These are phyloP conservation scores for Pestalotiopsis sp. DNA, from an alignment of 2,329 filamentous ascomycete species.

Conservation along the genomic window DNA sequence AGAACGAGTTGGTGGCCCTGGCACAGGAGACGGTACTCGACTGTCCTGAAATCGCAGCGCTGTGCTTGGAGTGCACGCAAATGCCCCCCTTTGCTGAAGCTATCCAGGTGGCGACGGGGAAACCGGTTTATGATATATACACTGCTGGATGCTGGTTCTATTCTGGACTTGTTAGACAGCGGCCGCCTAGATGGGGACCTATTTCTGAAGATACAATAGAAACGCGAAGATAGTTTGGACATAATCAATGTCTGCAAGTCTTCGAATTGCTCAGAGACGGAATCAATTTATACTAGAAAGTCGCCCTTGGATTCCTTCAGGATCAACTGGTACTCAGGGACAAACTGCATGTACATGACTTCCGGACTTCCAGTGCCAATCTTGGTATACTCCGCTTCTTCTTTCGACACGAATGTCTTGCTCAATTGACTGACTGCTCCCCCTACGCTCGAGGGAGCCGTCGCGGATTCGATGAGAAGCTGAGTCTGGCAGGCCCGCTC, in stretches of 20 bases:
- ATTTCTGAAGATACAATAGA: neutral
- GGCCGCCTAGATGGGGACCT: conserved; percentile 15
- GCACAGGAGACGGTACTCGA: conserved; percentile 16
- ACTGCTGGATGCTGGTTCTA: conserved; percentile 37
- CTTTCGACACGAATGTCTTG: conserved; percentile 14
- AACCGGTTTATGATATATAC: conserved; percentile 36
- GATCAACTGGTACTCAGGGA: conserved; percentile 31
- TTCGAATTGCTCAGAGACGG: neutral
- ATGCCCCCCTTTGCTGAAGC: conserved; percentile 35
- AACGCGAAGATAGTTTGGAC: neutral
- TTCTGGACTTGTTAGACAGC: conserved; percentile 26
- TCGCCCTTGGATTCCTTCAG: conserved; percentile 30
- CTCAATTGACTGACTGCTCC: conserved; percentile 16
- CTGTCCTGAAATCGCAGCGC: conserved; percentile 22
- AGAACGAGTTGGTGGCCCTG: conserved; percentile 21
- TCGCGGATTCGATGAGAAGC: conserved; percentile 27
- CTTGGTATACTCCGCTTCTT: conserved; percentile 21
- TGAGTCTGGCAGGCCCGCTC: conserved; percentile 35
- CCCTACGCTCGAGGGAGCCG: neutral
- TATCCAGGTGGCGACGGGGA: conserved; percentile 27
- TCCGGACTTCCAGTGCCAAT: conserved; percentile 23
- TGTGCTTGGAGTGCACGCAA: conserved; percentile 36
- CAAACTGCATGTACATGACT: conserved; percentile 37
- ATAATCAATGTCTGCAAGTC: no score
- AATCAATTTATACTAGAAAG: conserved; percentile 23